Base-by-base conservation (phyloP, 2,329 filamentous ascomycete genomes). In the Lasiodiplodia sp. region DNA sequence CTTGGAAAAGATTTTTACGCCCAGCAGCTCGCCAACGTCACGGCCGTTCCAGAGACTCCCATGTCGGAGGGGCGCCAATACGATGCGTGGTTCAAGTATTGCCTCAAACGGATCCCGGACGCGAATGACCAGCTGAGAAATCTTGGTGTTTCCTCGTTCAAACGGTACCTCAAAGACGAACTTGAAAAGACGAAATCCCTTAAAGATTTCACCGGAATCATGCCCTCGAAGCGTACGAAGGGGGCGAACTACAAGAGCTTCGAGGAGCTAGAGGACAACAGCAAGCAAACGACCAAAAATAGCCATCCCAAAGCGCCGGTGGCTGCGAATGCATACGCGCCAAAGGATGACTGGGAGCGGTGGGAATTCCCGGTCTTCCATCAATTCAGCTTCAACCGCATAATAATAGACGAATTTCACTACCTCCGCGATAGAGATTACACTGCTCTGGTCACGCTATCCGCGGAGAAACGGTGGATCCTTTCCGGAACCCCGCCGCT, bases 381-480 rank as follows among this genome's bases (percentile, higher is more conserved):
- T 69, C 83, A 88, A 72, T 91, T 91, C 73, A 76, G 79, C 2
- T 91, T 87, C 74, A 86, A 86, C 67, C 82, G 90, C 6, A 69
- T 91, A 0, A 83, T 91, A 2, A 80, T 91, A 1, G 90, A 92
- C 70, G 90, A 92, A 71, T 91, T 87, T 71, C 87, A 88, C 0
- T 89, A 90, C 70, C 78, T 86, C 81, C 63, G 77, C 81, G 69
- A 31, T 65, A 70, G 4, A 4, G 76, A 72, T 62, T 75, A 73
- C 0, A 75, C 81, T 0, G 79, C 81, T 0, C 77, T 88, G 5
- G 78, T 82, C 7, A 79, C 78, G 0, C 72, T 90, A 1, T 73
- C 82, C 31, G 83, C 86, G 12, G 79, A 82, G 52, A 87, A 85
- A 51, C 84, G 83, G 66, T 91, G 89, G 88, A 80, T 89, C 7